These are phyloP conservation scores for Pisolithus marmoratus DNA, from an alignment of 768 basidiomycete genomes.

Conservation along the genomic window DNA sequence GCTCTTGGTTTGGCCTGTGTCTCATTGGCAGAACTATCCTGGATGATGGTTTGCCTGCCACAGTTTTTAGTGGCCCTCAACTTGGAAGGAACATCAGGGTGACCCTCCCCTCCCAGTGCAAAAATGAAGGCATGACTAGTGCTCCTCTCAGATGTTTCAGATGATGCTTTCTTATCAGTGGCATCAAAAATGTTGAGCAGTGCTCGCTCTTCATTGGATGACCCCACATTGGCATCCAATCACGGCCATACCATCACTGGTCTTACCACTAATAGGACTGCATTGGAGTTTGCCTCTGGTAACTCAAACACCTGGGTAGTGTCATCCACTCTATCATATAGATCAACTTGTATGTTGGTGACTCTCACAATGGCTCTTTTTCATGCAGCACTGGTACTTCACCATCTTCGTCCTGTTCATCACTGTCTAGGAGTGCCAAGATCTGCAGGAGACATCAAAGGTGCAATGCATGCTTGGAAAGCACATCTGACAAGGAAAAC, in stretches of 20 bases:
- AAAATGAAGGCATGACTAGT: too few species aligned
- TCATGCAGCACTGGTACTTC: constrained; percentile 35
- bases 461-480: constrained; percentile 29
- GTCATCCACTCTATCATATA: constrained; percentile 47
- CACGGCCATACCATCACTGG: constrained; percentile 23
- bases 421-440: constrained; percentile 52
- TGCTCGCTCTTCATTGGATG: constrained; percentile 28
- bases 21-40: constrained; percentile 35
- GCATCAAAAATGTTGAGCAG: constrained; percentile 29
- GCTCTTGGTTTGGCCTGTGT: constrained; percentile 40
- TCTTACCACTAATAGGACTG: constrained; percentile 34
- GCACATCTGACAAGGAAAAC: constrained; percentile 57
- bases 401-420: constrained; percentile 43
- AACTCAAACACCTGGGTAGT: constrained; percentile 39
- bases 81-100: too few species aligned
- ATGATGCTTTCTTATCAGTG: too few species aligned
- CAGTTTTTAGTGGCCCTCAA: too few species aligned
- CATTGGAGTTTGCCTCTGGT: constrained; percentile 33
- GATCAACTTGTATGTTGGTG: constrained; percentile 51
- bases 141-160: too few species aligned
- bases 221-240: constrained; percentile 28
- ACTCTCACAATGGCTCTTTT: constrained; percentile 41
- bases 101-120: too few species aligned
- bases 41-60: constrained; percentile 61
- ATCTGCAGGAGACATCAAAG: constrained; percentile 47